Evolutionary conservation across 495 filamentous ascomycete genomes (phyloP).

Genomic region (Thozetella sp.): DNA sequence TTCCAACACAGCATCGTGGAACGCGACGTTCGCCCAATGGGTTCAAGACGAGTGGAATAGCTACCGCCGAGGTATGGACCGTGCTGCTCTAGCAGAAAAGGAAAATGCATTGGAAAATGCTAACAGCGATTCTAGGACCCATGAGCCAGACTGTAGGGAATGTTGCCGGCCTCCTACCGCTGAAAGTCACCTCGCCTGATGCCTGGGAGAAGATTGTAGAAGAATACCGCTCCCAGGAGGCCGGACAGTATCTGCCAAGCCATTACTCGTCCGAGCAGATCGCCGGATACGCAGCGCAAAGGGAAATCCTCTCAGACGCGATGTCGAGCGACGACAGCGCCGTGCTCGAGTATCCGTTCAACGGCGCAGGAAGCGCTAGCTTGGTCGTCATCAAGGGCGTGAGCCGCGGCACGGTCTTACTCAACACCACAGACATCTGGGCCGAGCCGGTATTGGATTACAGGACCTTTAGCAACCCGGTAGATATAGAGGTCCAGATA

Average conservation of each 20-base stretch:
- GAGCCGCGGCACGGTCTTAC: constrained; percentile 34
- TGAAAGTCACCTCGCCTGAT: not conserved
- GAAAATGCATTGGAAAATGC: too few species aligned
- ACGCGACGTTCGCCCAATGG: not conserved
- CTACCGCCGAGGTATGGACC: not conserved
- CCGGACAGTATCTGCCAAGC: not conserved
- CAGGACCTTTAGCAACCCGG: constrained; percentile 32
- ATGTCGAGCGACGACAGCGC: constrained; percentile 28
- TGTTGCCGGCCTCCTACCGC: not conserved
- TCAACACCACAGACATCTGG: constrained; percentile 26
- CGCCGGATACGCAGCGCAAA: constrained; percentile 32
- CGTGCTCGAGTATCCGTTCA: constrained; percentile 28
- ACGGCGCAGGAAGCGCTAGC: constrained; percentile 19
- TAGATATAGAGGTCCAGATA: constrained; percentile 31
- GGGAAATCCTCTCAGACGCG: constrained; percentile 24
- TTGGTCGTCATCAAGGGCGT: constrained; percentile 29
- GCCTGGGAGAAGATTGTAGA: not conserved
- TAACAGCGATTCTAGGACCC: not conserved
- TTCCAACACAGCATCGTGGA: not conserved
- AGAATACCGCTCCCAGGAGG: not conserved
- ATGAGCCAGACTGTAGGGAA: not conserved
- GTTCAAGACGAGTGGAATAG: not conserved
- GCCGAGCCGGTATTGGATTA: constrained; percentile 35
- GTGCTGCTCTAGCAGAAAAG: too few species aligned
- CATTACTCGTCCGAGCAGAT: not conserved